A percentile compares a stretch with the other conserved stretches of the same genome.
These are phyloP conservation scores for Alternaria sp. DNA, from an alignment of 2,329 filamentous ascomycete genomes.

Conservation along the genomic window DNA sequence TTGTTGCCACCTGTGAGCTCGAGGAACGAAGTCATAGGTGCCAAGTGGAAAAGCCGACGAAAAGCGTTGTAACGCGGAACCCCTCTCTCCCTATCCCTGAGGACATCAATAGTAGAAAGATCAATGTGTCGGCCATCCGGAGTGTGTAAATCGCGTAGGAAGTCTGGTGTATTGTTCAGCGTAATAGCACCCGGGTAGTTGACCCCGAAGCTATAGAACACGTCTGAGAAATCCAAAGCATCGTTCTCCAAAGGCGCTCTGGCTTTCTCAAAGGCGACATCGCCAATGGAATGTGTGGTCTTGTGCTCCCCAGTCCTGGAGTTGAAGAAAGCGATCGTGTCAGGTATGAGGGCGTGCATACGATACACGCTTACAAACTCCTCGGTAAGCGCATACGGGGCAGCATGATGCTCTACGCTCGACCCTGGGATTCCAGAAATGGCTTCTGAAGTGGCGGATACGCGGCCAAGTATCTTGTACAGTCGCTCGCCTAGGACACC, in stretches of 20 bases:
- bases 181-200: constrained; percentile 60
- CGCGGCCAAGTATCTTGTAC: constrained; percentile 54
- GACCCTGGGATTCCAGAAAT: constrained; percentile 55
- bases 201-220: constrained; percentile 59
- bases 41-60: constrained; percentile 55
- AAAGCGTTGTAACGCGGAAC: constrained; percentile 59
- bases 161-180: constrained; percentile 52
- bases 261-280: constrained; percentile 45
- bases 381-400: constrained; percentile 55
- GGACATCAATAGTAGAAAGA: constrained; percentile 58
- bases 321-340: constrained; percentile 52
- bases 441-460: constrained; percentile 52
- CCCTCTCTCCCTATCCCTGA: constrained; percentile 59
- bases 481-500: constrained; percentile 55
- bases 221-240: constrained; percentile 30
- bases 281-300: constrained; percentile 31
- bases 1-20: not conserved
- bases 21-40: constrained; percentile 50
- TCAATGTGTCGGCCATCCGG: constrained; percentile 56
- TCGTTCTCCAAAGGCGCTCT: constrained; percentile 38
- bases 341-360: constrained; percentile 55
- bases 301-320: constrained; percentile 37
- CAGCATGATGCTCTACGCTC: constrained; percentile 48
- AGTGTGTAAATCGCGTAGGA: constrained; percentile 53
- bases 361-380: constrained; percentile 58